Conservation (phyloP, 805 yeast genomes). For the Sugiyamaella qingdaonensis region DNA sequence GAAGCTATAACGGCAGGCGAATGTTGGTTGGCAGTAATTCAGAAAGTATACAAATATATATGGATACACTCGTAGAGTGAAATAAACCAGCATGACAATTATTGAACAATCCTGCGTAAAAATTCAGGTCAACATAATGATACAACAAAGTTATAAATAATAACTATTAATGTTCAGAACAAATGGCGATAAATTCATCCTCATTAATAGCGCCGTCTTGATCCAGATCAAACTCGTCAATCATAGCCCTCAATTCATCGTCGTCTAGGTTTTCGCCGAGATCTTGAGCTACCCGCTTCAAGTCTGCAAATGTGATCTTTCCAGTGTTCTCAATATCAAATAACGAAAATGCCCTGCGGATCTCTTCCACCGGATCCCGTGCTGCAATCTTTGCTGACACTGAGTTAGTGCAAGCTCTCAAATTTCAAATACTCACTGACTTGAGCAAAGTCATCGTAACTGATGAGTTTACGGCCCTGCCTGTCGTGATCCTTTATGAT, state of each 20-base stretch:
- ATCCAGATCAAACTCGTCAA: conserved; percentile 93
- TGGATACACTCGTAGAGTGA: no score
- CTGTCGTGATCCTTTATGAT: conserved; percentile 78
- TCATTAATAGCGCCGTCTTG: conserved; percentile 94
- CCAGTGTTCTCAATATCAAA: conserved; percentile 90
- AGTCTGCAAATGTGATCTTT: conserved; percentile 71
- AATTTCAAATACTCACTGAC: conserved; percentile 48
- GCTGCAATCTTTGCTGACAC: conserved; percentile 79
- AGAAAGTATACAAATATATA: no score
- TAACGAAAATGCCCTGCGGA: conserved; percentile 79
- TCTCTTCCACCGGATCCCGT: conserved; percentile 91
- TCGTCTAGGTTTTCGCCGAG: conserved; percentile 89
- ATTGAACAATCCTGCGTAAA: no score
- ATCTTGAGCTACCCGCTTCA: conserved; percentile 86
- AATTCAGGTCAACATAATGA: no score
- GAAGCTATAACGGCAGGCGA: no score
- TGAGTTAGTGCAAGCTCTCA: conserved; percentile 17
- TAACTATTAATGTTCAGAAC: conserved; percentile 50
- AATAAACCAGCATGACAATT: no score
- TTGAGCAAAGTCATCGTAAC: conserved; percentile 75
- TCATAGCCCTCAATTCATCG: conserved; percentile 93
- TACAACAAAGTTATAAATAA: neutral
- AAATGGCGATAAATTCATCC: conserved; percentile 84
- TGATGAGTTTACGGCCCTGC: conserved; percentile 59
- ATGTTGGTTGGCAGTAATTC: no score